Evolutionary conservation across 1,284 basidiomycete genomes (phyloP), one percentile per base, ranked within the genome.

Genomic region (Trichosporon ovoides): DNA sequence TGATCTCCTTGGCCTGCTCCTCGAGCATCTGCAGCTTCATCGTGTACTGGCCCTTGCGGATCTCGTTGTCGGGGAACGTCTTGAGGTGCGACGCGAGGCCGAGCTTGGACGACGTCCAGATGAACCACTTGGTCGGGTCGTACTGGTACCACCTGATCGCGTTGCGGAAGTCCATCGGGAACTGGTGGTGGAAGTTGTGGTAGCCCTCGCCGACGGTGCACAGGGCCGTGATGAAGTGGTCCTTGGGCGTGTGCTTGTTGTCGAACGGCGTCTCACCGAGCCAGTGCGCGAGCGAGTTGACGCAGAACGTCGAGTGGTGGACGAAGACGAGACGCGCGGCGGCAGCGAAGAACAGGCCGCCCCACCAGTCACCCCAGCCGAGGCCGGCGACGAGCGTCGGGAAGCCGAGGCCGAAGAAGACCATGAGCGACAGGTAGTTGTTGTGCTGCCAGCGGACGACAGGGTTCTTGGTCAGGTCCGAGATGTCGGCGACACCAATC

Each of bases 201-300:
- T 95, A 95, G 13, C 92, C 91, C 78, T 95, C 91, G 60, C 91
- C 91, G 70, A 93, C 85, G 31, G 91, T 94, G 60, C 84, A 85
- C 43, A 94, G 80, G 11, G 91, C 91, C 36, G 91, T 94, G 71
- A 93, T 76, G 68, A 93, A 79, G 78, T 92, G 89, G 77, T 93
- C 89, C 56, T 85, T 82, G 34, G 91, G 91, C n/a, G 90, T 88
- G 79, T 93, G 89, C 81, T 94, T 94, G 83, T 94, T 91, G 78
- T 95, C 92, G 71, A 93, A 94, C 22, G 91, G 89, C 24, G 87
- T 81, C 64, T 93, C 90, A 56, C 92, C 92, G 64, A 95, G 84
- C 89, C 89, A 95, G 77, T 95, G 91, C 14, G 91, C 91, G 46
- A 95, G 85, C 11, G 91, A 94, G 80, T 94, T 95, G 74, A 96